Evolutionary conservation across 768 basidiomycete genomes (phyloP), one percentile per base, ranked within the genome.

Genomic region (Suillus placidus): DNA sequence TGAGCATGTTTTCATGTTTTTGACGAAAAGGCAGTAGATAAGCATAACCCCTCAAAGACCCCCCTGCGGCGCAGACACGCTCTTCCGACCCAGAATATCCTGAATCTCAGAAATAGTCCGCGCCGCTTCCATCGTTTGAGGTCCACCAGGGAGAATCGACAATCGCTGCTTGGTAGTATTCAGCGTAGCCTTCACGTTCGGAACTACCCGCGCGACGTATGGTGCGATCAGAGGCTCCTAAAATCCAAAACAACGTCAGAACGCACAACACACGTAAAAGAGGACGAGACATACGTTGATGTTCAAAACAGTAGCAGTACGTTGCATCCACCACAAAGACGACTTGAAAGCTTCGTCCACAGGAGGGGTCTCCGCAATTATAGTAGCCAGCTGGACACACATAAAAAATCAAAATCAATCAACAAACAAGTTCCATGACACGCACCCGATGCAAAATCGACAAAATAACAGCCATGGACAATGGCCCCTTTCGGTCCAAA

Each of bases 301-400:
- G 72, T 90, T 90, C 68, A 94, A 83, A 38, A 88, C 82, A 16
- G 84, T 80, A 8, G 91, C 81, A 43, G 90, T 83, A 63, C 93
- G 88, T 73, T 94, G 91, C 69, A 95, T 79, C 93, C 93, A 95
- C 92, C 93, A 94, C 64, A 94, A 79, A 8, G 90, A 86, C 16
- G 85, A 86, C 78, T 93, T 93, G 84, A 93, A 94, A 6, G 84
- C 77, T 70, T 94, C 93, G 66, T 95, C 93, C 57, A 84, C 82
- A 12, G 93, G 91, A 7, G 90, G 84, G 3, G 85, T 88, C 73
- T 94, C 92, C 49, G 89, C 88, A 54, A 94, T 84, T 65, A 90
- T 84, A 35, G 86, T 83, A 65, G 92, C 87, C 38, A 94, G 83
- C 92, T 94, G 74, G 2, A 60, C 32, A 65, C 12, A 23, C 20